Percentiles rank a stretch among this genome's conserved stretches.
Evolutionary conservation across 805 yeast genomes (phyloP).

Genomic region (Yueomyces sinensis): DNA sequence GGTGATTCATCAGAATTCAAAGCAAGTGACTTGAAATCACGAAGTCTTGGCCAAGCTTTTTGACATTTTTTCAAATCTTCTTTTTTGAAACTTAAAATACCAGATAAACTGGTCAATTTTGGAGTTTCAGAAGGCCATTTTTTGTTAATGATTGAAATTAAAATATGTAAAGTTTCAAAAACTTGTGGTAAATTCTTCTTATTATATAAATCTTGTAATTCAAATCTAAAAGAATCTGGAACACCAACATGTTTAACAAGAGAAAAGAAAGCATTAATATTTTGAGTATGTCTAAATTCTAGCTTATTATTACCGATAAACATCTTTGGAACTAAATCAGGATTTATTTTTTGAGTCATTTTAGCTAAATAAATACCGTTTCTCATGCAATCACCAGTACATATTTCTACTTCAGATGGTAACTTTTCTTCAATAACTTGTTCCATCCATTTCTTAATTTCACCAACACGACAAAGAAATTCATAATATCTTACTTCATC

Average conservation of each 20-base stretch:
- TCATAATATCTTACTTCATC: constrained; percentile 44
- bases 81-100: constrained; percentile 42
- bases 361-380: constrained; percentile 83
- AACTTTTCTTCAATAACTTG: constrained; percentile 42
- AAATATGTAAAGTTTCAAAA: constrained; percentile 82
- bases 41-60: constrained; percentile 49
- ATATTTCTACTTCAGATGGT: constrained; percentile 41
- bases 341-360: constrained; percentile 57
- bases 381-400: constrained; percentile 45
- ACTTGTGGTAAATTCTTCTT: constrained; percentile 88
- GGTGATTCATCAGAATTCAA: constrained; percentile 20
- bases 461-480: constrained; percentile 66
- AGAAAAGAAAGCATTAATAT: constrained; percentile 70
- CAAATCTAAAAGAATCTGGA: constrained; percentile 83
- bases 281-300: constrained; percentile 85
- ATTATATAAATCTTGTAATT: constrained; percentile 85
- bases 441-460: constrained; percentile 76
- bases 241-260: constrained; percentile 57
- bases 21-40: constrained; percentile 55
- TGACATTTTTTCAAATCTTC: constrained; percentile 61
- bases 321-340: constrained; percentile 43
- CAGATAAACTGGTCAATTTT: constrained; percentile 47
- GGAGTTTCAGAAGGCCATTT: constrained; percentile 44
- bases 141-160: constrained; percentile 56
- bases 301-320: constrained; percentile 46